Percentiles rank a stretch among this genome's conserved stretches.
Conservation (phyloP, 257 asterid species). For the Solanum boliviense region DNA sequence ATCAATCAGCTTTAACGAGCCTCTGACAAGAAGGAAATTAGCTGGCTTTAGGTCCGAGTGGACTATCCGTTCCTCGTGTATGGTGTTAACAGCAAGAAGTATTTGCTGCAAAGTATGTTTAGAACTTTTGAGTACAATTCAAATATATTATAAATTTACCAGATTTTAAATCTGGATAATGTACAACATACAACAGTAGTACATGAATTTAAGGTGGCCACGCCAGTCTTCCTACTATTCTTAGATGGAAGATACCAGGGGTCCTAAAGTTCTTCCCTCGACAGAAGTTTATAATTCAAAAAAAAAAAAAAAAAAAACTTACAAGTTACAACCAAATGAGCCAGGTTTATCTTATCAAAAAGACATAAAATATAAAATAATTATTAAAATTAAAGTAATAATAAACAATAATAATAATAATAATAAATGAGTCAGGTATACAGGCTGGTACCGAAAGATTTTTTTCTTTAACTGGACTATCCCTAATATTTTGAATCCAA, state of each 20-base stretch:
- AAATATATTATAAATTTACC: not conserved
- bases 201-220: not conserved
- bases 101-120: conserved; percentile 57
- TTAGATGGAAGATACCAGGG: not conserved
- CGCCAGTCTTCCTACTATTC: not conserved
- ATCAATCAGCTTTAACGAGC: conserved; percentile 92
- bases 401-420: not conserved
- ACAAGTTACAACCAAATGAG: not conserved
- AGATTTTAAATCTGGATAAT: not conserved
- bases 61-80: conserved; percentile 96
- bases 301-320: not conserved
- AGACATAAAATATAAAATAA: not conserved
- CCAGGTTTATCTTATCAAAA: not conserved
- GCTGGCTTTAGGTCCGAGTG: conserved; percentile 99
- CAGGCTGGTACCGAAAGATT: not conserved
- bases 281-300: not conserved
- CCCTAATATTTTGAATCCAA: not conserved
- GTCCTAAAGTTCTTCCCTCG: not conserved
- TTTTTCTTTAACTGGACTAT: not conserved
- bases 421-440: not conserved
- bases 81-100: conserved; percentile 86
- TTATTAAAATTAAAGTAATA: not conserved
- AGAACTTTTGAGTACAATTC: not conserved
- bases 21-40: conserved; percentile 92
- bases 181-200: not conserved